Evolutionary conservation across 306 rosid species (phyloP).

Genomic region (Glycine latifolia): DNA sequence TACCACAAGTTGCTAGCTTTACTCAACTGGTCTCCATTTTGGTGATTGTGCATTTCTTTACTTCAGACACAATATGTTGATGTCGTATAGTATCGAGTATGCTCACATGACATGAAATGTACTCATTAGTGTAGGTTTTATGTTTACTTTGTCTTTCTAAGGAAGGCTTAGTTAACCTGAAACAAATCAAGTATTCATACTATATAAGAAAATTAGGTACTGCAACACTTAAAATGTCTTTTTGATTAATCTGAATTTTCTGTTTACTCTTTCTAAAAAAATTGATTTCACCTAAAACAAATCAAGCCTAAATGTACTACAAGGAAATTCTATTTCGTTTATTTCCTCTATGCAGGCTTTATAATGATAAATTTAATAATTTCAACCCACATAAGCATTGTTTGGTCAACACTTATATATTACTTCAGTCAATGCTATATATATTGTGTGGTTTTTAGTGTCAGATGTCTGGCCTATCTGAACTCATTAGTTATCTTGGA

Average conservation of each 20-base stretch:
- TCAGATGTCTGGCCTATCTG: slow-evolving; percentile 3
- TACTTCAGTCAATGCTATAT: not conserved
- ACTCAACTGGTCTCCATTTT: slow-evolving; percentile 6
- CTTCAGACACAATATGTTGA: not conserved
- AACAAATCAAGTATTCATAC: not conserved
- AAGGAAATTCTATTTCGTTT: not conserved
- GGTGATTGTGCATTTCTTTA: slow-evolving; percentile 13
- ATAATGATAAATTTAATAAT: slow-evolving; percentile 1
- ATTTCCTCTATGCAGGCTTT: not conserved
- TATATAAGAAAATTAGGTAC: not conserved
- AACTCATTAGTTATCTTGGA: slow-evolving; percentile 12
- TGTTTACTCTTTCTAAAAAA: not conserved
- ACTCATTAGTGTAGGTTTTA: not conserved
- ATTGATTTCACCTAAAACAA: not conserved
- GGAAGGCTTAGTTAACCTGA: not conserved
- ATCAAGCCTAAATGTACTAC: not conserved
- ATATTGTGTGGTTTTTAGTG: not conserved
- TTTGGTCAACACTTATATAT: not conserved
- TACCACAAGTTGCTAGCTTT: not conserved
- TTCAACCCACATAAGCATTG: not conserved
- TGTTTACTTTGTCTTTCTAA: not conserved
- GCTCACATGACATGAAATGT: not conserved
- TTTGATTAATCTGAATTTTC: not conserved
- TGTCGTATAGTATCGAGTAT: not conserved
- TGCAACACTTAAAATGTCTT: not conserved